phyloP scores from a whole-genome alignment of 2,329 filamentous ascomycete species.

The Parascedosporium putredinis region DNA sequence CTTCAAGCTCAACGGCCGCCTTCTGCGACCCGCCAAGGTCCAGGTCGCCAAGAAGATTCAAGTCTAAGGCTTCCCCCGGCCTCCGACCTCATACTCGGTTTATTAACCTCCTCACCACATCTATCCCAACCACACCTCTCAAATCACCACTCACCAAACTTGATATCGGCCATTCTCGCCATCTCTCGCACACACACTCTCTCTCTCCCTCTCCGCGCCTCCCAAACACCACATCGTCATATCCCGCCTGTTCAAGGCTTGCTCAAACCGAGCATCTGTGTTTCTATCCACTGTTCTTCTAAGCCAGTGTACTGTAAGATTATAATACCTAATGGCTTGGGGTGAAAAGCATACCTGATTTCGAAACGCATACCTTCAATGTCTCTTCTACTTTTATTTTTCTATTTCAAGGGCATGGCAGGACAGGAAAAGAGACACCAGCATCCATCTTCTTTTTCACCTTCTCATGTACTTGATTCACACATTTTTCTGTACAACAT shows the following conservation, averaged over 20 bases:
- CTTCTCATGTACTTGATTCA: not conserved
- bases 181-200: too few species aligned
- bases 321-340: slow-evolving; percentile 8
- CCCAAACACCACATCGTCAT: too few species aligned
- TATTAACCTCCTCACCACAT: too few species aligned
- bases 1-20: slow-evolving; percentile 82
- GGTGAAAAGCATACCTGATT: not conserved
- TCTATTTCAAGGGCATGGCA: not conserved
- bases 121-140: too few species aligned
- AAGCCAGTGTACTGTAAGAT: slow-evolving; percentile 3
- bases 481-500: slow-evolving; percentile 5
- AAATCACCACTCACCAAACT: too few species aligned
- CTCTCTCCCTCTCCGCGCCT: too few species aligned
- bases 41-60: slow-evolving; percentile 80
- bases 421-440: not conserved
- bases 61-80: not conserved
- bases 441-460: not conserved
- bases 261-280: not conserved
- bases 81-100: too few species aligned
- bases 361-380: not conserved
- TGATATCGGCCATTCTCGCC: too few species aligned
- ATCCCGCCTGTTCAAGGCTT: too few species aligned
- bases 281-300: not conserved
- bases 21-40: slow-evolving; percentile 88
- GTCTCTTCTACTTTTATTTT: too few species aligned